Conservation (phyloP, 352 stramenopile species). For the Globisporangium sylvaticum region DNA sequence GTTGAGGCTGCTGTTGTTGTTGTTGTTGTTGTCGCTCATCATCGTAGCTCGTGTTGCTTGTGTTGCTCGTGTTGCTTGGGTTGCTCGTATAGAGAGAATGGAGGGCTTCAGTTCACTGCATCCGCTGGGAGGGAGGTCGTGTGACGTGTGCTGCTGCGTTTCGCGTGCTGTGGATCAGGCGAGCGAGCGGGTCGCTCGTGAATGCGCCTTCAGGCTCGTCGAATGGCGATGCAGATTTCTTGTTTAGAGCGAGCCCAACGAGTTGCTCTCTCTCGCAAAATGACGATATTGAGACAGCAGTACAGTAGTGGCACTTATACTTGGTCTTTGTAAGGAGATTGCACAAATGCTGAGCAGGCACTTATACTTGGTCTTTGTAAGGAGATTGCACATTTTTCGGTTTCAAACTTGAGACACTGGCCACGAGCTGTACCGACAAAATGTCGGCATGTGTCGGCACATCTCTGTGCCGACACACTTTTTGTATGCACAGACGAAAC, state of each 20-base stretch:
- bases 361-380: too few species aligned
- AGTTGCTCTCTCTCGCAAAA: too few species aligned
- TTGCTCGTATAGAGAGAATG: background rate
- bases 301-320: too few species aligned
- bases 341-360: too few species aligned
- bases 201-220: background rate
- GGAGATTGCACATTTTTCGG: too few species aligned
- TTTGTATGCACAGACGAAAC: too few species aligned
- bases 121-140: background rate
- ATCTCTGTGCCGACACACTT: too few species aligned
- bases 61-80: background rate
- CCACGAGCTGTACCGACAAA: too few species aligned
- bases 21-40: slow-evolving; percentile 11
- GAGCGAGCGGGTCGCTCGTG: background rate
- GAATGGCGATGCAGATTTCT: background rate
- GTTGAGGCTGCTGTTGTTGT: background rate
- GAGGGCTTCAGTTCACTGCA: background rate
- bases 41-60: background rate
- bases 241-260: background rate
- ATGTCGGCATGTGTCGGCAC: too few species aligned
- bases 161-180: background rate
- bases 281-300: too few species aligned
- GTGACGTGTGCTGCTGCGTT: background rate
- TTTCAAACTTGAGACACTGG: too few species aligned
- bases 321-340: too few species aligned